Evolutionary conservation across 441 rosid genomes (phyloP), one percentile per base, ranked within the genome.

Genomic region (Dalechampia spathulata): DNA sequence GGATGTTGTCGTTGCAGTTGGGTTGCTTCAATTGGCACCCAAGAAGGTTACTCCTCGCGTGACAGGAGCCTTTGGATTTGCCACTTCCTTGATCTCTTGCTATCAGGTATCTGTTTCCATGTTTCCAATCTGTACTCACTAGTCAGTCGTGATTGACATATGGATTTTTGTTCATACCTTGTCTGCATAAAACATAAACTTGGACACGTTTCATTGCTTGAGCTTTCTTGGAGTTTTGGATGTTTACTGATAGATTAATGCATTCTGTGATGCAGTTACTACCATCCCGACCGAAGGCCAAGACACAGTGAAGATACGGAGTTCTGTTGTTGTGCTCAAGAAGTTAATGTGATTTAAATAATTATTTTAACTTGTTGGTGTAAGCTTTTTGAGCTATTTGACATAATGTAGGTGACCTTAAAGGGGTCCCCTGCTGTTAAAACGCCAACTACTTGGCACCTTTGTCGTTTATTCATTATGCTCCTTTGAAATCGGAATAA

Each of bases 1-100:
- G 74, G 99, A 93, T 71, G 74, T 82, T 17, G 81, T 87, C 54
- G 99, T 90, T 26, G 95, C 99, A 12, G 75, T 62, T 26, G 99
- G 99, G 57, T 77, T 90, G 41, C 97, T 93, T 67, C 97, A 90
- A 44, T 70, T 90, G 78, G 86, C 85, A 21, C 97, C 99, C 22
- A 85, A 78, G 83, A 89, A 77, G 61, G 78, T 93, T 49, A 85
- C 80, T 61, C 95, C 99, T 55, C 97, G 97, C 26, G 90, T 87
- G 34, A 93, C 99, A 0, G 96, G 99, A 44, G 95, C 85, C 56
- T 62, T 90, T 22, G 97, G 97, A 65, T 82, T 93, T 72, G 69
- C 59, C 65, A 73, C 76, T 64, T 93, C 99, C 21, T 83, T 93
- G 32, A 90, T 93, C 66, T 87, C 99, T 54, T 93, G 99, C 70